A percentile compares a stretch with the other conserved stretches of the same genome.
Evolutionary conservation across 768 basidiomycete species (phyloP).

Genomic region (Tricholoma sp.): DNA sequence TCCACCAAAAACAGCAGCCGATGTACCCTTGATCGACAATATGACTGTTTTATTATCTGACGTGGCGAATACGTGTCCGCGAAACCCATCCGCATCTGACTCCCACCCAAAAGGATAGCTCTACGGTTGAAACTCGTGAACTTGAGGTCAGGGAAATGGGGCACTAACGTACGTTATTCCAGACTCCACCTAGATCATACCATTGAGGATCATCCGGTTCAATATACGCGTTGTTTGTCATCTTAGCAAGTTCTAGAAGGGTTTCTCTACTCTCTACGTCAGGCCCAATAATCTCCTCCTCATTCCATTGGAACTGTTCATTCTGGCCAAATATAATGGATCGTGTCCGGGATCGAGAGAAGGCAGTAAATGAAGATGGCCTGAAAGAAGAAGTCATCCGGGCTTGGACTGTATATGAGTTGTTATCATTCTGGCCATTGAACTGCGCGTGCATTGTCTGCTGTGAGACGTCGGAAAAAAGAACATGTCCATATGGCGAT

Average conservation of each 20-base stretch:
- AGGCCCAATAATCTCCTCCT: constrained; percentile 67
- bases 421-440: constrained; percentile 8
- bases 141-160: background rate
- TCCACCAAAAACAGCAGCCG: constrained; percentile 66
- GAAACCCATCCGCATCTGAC: constrained; percentile 77
- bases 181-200: constrained; percentile 69
- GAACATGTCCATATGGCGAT: constrained; percentile 40
- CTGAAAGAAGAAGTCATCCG: constrained; percentile 33
- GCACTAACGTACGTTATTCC: constrained; percentile 45
- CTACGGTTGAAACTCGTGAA: constrained; percentile 18
- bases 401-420: constrained; percentile 33
- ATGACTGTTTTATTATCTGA: constrained; percentile 80
- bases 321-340: constrained; percentile 44
- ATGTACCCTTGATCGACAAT: constrained; percentile 91
- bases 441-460: constrained; percentile 5
- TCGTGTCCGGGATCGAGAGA: constrained; percentile 37
- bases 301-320: constrained; percentile 58
- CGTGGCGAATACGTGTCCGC: constrained; percentile 88
- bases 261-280: constrained; percentile 74
- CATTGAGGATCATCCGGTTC: constrained; percentile 56
- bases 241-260: constrained; percentile 82
- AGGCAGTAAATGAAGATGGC: constrained; percentile 44
- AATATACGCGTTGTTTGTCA: constrained; percentile 91
- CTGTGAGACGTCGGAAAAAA: constrained; percentile 47
- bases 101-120: constrained; percentile 91